phyloP scores from a whole-genome alignment of 768 basidiomycete genomes.

The Daedalea quercina region DNA sequence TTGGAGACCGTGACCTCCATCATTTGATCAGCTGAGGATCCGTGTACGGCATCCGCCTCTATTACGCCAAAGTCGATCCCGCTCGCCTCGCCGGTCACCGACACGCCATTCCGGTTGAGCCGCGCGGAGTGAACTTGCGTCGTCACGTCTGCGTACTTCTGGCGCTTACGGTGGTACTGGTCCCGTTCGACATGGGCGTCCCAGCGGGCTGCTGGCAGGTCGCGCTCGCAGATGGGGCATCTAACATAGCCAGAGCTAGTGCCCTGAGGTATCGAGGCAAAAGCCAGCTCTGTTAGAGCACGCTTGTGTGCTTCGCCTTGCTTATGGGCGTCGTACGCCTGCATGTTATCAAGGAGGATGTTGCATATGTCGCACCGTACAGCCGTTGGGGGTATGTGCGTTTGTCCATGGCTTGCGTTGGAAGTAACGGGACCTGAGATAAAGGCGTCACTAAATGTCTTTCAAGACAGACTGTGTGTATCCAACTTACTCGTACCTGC shows the following conservation, averaged over 20 bases:
- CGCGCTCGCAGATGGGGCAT: conserved; percentile 1
- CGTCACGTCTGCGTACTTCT: background rate
- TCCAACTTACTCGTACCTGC: background rate
- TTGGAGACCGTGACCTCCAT: conserved; percentile 10
- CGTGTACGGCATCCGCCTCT: conserved; percentile 25
- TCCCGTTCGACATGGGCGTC: background rate
- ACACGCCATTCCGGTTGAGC: conserved; percentile 25
- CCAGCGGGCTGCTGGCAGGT: background rate
- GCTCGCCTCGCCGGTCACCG: conserved; percentile 22
- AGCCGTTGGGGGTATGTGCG: background rate
- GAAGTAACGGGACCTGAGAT: background rate
- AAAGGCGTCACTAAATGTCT: background rate
- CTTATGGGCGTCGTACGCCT: background rate
- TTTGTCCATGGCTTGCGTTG: background rate
- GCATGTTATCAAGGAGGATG: background rate
- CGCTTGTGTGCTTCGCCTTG: background rate
- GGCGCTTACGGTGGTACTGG: background rate
- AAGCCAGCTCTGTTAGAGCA: background rate
- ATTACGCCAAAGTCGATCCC: conserved; percentile 47
- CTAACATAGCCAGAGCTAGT: background rate
- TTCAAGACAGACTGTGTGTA: too few species aligned
- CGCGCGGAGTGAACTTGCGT: background rate
- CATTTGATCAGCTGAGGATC: conserved; percentile 5
- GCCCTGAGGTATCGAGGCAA: too few species aligned
- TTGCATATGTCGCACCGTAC: background rate